phyloP scores from a whole-genome alignment of 352 stramenopile species.

The Globisporangium yorkense region DNA sequence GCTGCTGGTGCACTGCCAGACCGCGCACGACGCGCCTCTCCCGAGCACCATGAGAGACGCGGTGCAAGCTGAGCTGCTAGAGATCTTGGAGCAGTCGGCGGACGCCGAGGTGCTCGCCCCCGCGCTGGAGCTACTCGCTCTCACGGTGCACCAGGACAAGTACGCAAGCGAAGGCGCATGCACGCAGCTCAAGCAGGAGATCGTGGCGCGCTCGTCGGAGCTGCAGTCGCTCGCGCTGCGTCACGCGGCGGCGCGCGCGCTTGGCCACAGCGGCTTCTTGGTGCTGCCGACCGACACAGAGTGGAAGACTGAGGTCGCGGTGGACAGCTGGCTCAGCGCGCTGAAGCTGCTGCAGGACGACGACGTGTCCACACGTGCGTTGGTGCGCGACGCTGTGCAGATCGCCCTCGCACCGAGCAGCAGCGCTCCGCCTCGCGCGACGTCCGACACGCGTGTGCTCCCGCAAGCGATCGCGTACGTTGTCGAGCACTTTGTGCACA shows the following conservation, averaged over 20 bases:
- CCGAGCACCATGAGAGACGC: slow-evolving; percentile 11
- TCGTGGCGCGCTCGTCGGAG: slow-evolving; percentile 39
- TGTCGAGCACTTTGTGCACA: slow-evolving; percentile 26
- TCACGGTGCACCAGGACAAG: slow-evolving; percentile 21
- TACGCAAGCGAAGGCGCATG: slow-evolving; percentile 1
- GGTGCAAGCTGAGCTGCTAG: slow-evolving; percentile 17
- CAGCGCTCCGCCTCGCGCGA: background rate
- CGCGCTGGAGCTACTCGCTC: slow-evolving; percentile 51
- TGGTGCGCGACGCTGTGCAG: slow-evolving; percentile 29
- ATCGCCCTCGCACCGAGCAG: slow-evolving; percentile 18
- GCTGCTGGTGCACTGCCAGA: slow-evolving; percentile 37
- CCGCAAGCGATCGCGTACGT: slow-evolving; percentile 46
- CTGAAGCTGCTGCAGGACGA: slow-evolving; percentile 72
- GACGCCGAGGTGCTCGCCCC: slow-evolving; percentile 50
- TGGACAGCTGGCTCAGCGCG: slow-evolving; percentile 53
- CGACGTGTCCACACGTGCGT: slow-evolving; percentile 27
- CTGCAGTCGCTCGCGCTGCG: slow-evolving; percentile 56
- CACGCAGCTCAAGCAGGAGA: slow-evolving; percentile 28
- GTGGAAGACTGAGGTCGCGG: slow-evolving; percentile 18
- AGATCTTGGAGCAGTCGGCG: slow-evolving; percentile 30
- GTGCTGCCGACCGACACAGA: background rate
- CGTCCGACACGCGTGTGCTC: slow-evolving; percentile 56
- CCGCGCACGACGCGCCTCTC: slow-evolving; percentile 11
- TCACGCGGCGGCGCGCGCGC: slow-evolving; percentile 41
- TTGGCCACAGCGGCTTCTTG: slow-evolving; percentile 46